A percentile compares a stretch with the other conserved stretches of the same genome.
These are phyloP conservation scores for Aspergillus olivimuriae DNA, from an alignment of 495 filamentous ascomycete species.

Conservation along the genomic window DNA sequence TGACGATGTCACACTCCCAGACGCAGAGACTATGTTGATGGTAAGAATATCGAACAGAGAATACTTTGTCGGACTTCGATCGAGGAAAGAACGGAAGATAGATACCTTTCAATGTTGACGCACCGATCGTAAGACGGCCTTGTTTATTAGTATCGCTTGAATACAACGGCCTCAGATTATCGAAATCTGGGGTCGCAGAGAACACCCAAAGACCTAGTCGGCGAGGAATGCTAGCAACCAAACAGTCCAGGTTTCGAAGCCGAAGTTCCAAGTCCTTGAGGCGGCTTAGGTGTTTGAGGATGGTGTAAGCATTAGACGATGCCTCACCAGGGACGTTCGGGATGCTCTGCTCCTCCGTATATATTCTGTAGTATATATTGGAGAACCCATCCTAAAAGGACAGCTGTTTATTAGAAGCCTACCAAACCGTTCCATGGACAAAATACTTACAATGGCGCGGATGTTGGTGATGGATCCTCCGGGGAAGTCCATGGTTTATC, in stretches of 20 bases:
- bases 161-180: conserved; percentile 26
- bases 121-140: conserved; percentile 28
- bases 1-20: conserved; percentile 29
- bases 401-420: too few relatives aligned
- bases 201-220: conserved; percentile 40
- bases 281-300: conserved; percentile 40
- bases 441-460: conserved; percentile 37
- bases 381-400: conserved; percentile 43
- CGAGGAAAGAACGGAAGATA: too few relatives aligned
- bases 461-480: conserved; percentile 42
- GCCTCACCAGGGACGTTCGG: conserved; percentile 29
- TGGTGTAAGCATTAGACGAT: conserved; percentile 35
- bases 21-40: conserved; percentile 32
- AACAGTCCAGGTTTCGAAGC: conserved; percentile 30
- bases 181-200: conserved; percentile 38
- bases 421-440: too few relatives aligned
- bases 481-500: conserved; percentile 44
- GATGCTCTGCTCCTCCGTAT: conserved; percentile 37
- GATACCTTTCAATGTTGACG: conserved; percentile 35
- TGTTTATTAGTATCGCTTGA: conserved; percentile 24
- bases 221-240: conserved; percentile 37
- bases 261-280: conserved; percentile 40
- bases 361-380: conserved; percentile 44
- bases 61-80: too few relatives aligned
- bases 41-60: background rate